Evolutionary conservation across 1,139 yeast species (phyloP).

Genomic region (Zygosaccharomyces pseudobailii): DNA sequence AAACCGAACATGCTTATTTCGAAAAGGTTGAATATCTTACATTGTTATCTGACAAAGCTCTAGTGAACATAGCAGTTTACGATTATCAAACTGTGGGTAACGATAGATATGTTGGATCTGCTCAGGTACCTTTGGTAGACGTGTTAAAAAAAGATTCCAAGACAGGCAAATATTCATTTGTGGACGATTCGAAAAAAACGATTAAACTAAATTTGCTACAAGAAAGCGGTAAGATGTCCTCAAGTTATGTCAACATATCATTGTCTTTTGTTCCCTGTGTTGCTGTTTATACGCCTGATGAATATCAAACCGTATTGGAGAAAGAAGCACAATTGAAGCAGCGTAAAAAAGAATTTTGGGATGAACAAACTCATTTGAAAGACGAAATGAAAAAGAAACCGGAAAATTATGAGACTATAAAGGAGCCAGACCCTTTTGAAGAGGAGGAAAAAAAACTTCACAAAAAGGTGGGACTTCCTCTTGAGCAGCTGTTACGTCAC

Average conservation of each 20-base stretch:
- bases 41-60: constrained; percentile 57
- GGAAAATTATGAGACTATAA: constrained; percentile 58
- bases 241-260: constrained; percentile 52
- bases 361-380: constrained; percentile 41
- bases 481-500: constrained; percentile 49
- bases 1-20: constrained; percentile 52
- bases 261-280: constrained; percentile 60
- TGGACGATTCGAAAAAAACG: constrained; percentile 32
- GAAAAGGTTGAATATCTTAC: constrained; percentile 60
- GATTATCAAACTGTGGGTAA: constrained; percentile 61
- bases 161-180: constrained; percentile 41
- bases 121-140: constrained; percentile 47
- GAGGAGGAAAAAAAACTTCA: constrained; percentile 35
- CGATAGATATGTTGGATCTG: constrained; percentile 60
- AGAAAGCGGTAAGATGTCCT: constrained; percentile 39
- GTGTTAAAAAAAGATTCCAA: constrained; percentile 45
- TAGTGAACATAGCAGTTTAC: constrained; percentile 51
- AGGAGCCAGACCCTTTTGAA: constrained; percentile 45
- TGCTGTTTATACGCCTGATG: constrained; percentile 57
- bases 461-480: constrained; percentile 44
- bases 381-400: constrained; percentile 54
- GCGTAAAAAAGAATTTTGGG: constrained; percentile 38
- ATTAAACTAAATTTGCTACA: constrained; percentile 44
- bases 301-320: constrained; percentile 43
- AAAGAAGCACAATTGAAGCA: constrained; percentile 39